Conservation (phyloP, 768 basidiomycete species). For the Termitomyces sp. region DNA sequence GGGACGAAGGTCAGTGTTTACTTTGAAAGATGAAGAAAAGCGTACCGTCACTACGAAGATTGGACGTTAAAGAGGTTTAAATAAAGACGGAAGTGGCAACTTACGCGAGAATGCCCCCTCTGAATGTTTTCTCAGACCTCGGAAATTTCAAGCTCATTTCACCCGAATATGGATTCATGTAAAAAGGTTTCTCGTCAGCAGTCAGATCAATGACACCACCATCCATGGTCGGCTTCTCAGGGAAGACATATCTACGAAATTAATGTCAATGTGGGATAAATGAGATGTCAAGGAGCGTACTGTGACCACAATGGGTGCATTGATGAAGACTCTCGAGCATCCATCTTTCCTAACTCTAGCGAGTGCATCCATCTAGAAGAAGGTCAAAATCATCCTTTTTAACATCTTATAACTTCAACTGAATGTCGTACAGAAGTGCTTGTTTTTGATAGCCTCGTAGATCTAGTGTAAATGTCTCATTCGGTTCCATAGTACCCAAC, state of each 20-base stretch:
- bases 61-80: constrained; percentile 13
- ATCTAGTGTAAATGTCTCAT: constrained; percentile 65
- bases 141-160: constrained; percentile 86
- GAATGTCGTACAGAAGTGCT: constrained; percentile 57
- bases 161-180: constrained; percentile 88
- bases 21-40: not conserved
- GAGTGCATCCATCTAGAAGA: constrained; percentile 81
- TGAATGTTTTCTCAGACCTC: constrained; percentile 65
- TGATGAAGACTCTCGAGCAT: constrained; percentile 61
- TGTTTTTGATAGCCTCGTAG: constrained; percentile 92
- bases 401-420: not conserved
- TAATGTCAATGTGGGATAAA: not conserved
- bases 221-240: constrained; percentile 43
- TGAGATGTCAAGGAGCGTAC: constrained; percentile 31
- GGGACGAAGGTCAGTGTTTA: not conserved
- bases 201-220: constrained; percentile 72
- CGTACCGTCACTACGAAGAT: constrained; percentile 11
- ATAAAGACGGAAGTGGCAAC: constrained; percentile 18
- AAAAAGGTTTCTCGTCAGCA: constrained; percentile 72
- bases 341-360: constrained; percentile 68
- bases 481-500: constrained; percentile 79
- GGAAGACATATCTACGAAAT: constrained; percentile 62
- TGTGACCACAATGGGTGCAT: constrained; percentile 96
- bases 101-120: constrained; percentile 89
- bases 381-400: not conserved